Evolutionary conservation across 2,329 filamentous ascomycete genomes (phyloP).

Genomic region (Aspergillus neoniger): DNA sequence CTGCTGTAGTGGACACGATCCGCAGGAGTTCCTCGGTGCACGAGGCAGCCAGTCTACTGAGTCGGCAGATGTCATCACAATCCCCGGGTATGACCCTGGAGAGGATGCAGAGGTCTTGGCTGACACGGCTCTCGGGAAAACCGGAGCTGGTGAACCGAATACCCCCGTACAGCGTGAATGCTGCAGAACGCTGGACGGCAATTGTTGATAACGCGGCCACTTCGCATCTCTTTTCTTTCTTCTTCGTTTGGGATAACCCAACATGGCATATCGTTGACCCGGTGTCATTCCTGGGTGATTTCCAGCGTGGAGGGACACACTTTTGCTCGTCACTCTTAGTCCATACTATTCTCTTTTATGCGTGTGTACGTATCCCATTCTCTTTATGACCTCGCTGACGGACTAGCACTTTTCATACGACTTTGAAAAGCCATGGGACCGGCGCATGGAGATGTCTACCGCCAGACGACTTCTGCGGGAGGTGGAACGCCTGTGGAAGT

Average conservation of each 20-base stretch:
- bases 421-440: slow-evolving; percentile 5
- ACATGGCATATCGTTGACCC: slow-evolving; percentile 1
- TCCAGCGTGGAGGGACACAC: background rate
- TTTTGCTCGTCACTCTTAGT: slow-evolving; percentile 4
- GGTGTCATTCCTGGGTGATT: background rate
- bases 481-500: slow-evolving; percentile 1
- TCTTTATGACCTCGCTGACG: background rate
- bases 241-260: slow-evolving; percentile 10
- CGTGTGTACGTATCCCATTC: slow-evolving; percentile 2
- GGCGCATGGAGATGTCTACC: background rate
- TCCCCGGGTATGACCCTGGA: background rate
- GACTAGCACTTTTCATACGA: slow-evolving; percentile 3
- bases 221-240: slow-evolving; percentile 3
- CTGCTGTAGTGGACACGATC: slow-evolving; percentile 4
- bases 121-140: slow-evolving; percentile 2
- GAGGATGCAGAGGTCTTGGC: slow-evolving; percentile 3
- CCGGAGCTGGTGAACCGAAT: slow-evolving; percentile 1
- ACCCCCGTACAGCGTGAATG: background rate
- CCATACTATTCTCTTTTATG: slow-evolving; percentile 5
- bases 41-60: background rate
- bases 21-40: slow-evolving; percentile 1
- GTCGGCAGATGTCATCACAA: background rate
- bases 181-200: background rate
- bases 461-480: slow-evolving; percentile 1
- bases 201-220: background rate